These are phyloP conservation scores for Ilyonectria destructans DNA, from an alignment of 2,329 filamentous ascomycete genomes.

Conservation along the genomic window DNA sequence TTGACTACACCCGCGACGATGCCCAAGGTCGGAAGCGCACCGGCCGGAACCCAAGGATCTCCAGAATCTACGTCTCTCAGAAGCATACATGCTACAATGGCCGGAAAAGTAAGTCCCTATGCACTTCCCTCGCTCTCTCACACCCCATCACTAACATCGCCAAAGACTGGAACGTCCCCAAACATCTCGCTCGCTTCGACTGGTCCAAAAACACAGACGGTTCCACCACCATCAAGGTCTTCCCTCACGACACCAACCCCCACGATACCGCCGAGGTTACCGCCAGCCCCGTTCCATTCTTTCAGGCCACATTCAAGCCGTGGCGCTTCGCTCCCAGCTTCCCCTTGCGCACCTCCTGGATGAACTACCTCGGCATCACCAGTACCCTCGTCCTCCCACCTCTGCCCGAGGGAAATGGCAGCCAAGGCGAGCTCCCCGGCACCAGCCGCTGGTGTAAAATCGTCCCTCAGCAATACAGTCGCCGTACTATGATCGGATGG, in stretches of 20 bases:
- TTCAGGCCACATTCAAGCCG: constrained; percentile 63
- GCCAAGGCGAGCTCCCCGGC: constrained; percentile 61
- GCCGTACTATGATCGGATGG: constrained; percentile 61
- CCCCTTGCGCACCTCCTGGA: constrained; percentile 59
- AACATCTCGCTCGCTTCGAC: constrained; percentile 68
- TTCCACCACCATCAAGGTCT: constrained; percentile 61
- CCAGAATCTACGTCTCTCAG: constrained; percentile 71
- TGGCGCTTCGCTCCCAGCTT: constrained; percentile 61
- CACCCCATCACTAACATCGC: not conserved
- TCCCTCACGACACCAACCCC: constrained; percentile 58
- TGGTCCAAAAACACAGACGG: constrained; percentile 59
- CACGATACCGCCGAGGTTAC: constrained; percentile 51
- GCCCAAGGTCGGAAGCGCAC: constrained; percentile 51
- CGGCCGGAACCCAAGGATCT: constrained; percentile 60
- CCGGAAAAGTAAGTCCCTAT: constrained; percentile 59
- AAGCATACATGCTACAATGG: constrained; percentile 69
- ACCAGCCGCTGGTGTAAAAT: constrained; percentile 64
- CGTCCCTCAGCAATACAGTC: constrained; percentile 51
- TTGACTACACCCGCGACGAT: constrained; percentile 59
- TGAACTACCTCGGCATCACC: constrained; percentile 61
- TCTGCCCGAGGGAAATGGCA: constrained; percentile 59
- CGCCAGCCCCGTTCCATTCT: constrained; percentile 59
- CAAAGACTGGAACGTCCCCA: constrained; percentile 70
- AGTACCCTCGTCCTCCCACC: constrained; percentile 65
- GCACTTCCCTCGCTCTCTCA: not conserved